These are phyloP conservation scores for Petunia secreta DNA, from an alignment of 257 asterid species.

Conservation along the genomic window DNA sequence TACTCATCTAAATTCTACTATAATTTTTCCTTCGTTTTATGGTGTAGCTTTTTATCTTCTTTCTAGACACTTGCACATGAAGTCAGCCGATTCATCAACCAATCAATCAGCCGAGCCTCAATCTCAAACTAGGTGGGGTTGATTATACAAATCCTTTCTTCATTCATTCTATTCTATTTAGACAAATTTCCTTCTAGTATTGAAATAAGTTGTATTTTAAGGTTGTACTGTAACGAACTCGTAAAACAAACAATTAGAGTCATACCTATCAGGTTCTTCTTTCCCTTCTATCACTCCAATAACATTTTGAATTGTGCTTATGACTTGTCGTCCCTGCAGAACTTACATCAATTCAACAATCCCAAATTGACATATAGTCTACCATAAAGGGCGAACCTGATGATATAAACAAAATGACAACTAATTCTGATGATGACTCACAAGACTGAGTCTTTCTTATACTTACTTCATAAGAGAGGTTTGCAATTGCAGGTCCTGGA, in stretches of 20 bases:
- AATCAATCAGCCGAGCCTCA: neutral
- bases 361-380: neutral
- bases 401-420: neutral
- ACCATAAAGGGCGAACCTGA: neutral
- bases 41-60: neutral
- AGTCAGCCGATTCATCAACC: neutral
- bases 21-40: neutral
- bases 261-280: constrained; percentile 84
- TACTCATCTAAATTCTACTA: neutral
- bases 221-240: neutral
- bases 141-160: neutral
- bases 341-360: constrained; percentile 16
- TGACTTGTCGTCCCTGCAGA: constrained; percentile 78
- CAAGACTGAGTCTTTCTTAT: neutral
- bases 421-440: neutral
- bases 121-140: neutral
- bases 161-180: neutral
- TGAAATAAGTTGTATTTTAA: neutral
- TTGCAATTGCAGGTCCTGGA: constrained; percentile 77
- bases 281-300: constrained; percentile 78
- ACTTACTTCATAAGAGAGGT: constrained; percentile 66
- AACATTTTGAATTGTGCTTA: constrained; percentile 79
- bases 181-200: neutral
- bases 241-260: neutral
- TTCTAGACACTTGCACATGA: neutral